Evolutionary conservation across 2,329 filamentous ascomycete genomes (phyloP).

Genomic region (Claviceps citrina): DNA sequence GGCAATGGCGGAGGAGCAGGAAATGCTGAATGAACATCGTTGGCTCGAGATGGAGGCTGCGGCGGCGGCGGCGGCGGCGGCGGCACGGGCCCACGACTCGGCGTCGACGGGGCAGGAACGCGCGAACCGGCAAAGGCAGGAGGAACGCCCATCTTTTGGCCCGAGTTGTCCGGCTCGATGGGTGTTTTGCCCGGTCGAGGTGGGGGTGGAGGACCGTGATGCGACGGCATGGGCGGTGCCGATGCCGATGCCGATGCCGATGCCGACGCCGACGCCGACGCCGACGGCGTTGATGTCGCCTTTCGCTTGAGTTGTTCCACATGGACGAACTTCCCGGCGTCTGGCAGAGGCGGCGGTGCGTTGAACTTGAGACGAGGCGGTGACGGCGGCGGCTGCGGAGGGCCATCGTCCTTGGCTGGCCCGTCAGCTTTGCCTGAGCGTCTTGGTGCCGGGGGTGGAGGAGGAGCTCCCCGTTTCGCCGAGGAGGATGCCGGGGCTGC

Average conservation of each 20-base stretch:
- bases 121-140: slow-evolving; percentile 61
- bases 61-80: slow-evolving; percentile 38
- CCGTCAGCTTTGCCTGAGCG: slow-evolving; percentile 41
- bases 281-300: no score
- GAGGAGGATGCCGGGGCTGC: slow-evolving; percentile 7
- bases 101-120: slow-evolving; percentile 64
- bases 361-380: slow-evolving; percentile 54
- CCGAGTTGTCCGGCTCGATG: slow-evolving; percentile 42
- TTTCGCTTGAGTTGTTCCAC: slow-evolving; percentile 21
- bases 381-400: slow-evolving; percentile 42
- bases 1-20: slow-evolving; percentile 29
- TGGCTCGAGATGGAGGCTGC: slow-evolving; percentile 32
- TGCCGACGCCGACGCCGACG: neutral
- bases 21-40: slow-evolving; percentile 15
- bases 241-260: no score
- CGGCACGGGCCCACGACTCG: slow-evolving; percentile 54
- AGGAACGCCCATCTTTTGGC: slow-evolving; percentile 56
- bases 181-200: slow-evolving; percentile 49
- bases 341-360: slow-evolving; percentile 74
- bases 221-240: no score
- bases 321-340: slow-evolving; percentile 75
- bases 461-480: slow-evolving; percentile 13
- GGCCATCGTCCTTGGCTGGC: slow-evolving; percentile 57
- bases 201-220: slow-evolving; percentile 21
- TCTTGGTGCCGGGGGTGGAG: slow-evolving; percentile 34